These are phyloP conservation scores for Oemleria cerasiformis DNA, from an alignment of 306 rosid genomes.

Conservation along the genomic window DNA sequence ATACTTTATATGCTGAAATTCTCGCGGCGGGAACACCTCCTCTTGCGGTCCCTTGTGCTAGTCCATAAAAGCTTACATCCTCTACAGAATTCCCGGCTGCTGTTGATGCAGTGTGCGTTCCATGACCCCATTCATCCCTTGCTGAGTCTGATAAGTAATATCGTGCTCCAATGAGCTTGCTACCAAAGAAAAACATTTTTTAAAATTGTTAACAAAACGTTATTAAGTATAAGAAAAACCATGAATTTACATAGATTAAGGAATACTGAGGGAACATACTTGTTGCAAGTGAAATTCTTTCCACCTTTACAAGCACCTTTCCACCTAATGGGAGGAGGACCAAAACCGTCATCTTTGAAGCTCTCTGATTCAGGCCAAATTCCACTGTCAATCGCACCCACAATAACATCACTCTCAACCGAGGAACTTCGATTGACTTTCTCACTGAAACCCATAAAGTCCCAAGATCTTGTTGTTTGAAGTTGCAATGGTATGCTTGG, in stretches of 20 bases:
- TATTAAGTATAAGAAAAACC: no score
- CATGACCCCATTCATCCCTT: background rate
- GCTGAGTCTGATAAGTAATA: background rate
- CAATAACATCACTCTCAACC: background rate
- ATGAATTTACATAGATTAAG: no score
- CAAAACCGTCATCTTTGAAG: background rate
- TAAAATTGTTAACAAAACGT: no score
- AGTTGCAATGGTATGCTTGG: background rate
- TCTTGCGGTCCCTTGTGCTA: constrained; percentile 25
- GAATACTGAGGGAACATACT: background rate
- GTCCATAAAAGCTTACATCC: constrained; percentile 19
- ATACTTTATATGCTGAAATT: constrained; percentile 22
- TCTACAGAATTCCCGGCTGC: constrained; percentile 20
- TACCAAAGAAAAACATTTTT: no score
- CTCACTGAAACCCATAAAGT: background rate
- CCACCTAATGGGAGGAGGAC: background rate
- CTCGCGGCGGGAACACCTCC: constrained; percentile 33
- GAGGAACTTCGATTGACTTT: background rate
- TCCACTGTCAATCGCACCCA: background rate
- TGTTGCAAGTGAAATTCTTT: background rate
- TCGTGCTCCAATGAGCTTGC: no score
- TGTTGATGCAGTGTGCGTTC: constrained; percentile 27
- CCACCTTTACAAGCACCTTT: background rate
- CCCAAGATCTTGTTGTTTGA: background rate
- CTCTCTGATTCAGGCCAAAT: background rate